Evolutionary conservation across 345 rosid species (phyloP).

Genomic region (Isatis tinctoria): DNA sequence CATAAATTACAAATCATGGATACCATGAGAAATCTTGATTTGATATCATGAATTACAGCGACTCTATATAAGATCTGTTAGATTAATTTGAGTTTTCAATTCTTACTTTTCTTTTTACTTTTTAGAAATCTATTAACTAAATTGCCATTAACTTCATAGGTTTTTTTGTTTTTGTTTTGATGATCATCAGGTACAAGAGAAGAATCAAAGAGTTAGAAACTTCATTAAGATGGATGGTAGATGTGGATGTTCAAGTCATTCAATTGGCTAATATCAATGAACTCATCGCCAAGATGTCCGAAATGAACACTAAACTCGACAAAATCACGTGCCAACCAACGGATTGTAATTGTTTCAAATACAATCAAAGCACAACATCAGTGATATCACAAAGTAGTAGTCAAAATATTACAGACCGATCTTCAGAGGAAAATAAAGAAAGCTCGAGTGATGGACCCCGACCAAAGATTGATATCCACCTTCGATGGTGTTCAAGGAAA

Average conservation of each 20-base stretch:
- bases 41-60: background rate
- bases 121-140: too few species aligned
- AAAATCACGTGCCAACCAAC: conserved; percentile 7
- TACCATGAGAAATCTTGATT: background rate
- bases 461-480: conserved; percentile 24
- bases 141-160: too few species aligned
- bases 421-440: background rate
- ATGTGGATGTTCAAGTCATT: conserved; percentile 21
- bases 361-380: background rate
- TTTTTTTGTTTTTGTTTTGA: background rate
- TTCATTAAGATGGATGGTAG: conserved; percentile 30
- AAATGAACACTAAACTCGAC: conserved; percentile 21
- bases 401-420: background rate
- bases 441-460: background rate
- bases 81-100: too few species aligned
- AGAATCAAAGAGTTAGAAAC: conserved; percentile 22
- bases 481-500: conserved; percentile 14
- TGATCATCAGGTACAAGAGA: conserved; percentile 14
- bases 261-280: conserved; percentile 13
- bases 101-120: too few species aligned
- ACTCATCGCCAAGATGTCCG: conserved; percentile 14
- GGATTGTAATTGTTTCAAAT: background rate
- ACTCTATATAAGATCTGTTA: too few species aligned
- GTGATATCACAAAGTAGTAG: background rate
- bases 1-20: background rate